Conservation (phyloP, 768 basidiomycete genomes). For the Favolaschia claudopus region DNA sequence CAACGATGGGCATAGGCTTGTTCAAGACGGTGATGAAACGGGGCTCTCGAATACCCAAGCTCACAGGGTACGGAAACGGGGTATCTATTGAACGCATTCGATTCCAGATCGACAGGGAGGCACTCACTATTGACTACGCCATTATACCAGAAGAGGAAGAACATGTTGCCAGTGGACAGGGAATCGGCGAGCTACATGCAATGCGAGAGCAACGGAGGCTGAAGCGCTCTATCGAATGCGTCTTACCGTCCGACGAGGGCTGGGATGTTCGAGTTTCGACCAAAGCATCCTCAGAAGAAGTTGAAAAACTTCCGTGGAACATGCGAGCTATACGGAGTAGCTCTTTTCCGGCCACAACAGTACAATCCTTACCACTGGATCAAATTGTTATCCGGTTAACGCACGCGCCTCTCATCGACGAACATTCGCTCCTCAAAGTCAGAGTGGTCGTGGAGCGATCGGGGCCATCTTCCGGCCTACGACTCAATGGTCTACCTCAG, state of each 20-base stretch:
- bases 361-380: constrained; percentile 47
- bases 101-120: constrained; percentile 85
- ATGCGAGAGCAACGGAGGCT: constrained; percentile 73
- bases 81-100: constrained; percentile 80
- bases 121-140: constrained; percentile 83
- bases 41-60: constrained; percentile 74
- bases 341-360: constrained; percentile 41
- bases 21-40: constrained; percentile 83
- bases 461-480: constrained; percentile 74
- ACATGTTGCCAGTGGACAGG: constrained; percentile 44
- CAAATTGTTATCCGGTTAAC: constrained; percentile 70
- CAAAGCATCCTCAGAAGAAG: constrained; percentile 75
- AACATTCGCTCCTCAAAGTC: constrained; percentile 84
- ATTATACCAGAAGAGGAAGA: constrained; percentile 82
- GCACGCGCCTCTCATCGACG: constrained; percentile 74
- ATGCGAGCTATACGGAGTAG: constrained; percentile 61
- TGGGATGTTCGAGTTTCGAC: constrained; percentile 89
- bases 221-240: constrained; percentile 80
- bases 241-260: constrained; percentile 77
- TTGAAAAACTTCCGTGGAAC: constrained; percentile 79
- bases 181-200: constrained; percentile 69
- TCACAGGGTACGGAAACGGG: constrained; percentile 82
- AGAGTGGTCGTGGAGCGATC: constrained; percentile 83
- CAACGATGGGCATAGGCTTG: constrained; percentile 84
- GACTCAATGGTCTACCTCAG: constrained; percentile 88